phyloP scores from a whole-genome alignment of 768 basidiomycete species.

The Tulasnella sp. region DNA sequence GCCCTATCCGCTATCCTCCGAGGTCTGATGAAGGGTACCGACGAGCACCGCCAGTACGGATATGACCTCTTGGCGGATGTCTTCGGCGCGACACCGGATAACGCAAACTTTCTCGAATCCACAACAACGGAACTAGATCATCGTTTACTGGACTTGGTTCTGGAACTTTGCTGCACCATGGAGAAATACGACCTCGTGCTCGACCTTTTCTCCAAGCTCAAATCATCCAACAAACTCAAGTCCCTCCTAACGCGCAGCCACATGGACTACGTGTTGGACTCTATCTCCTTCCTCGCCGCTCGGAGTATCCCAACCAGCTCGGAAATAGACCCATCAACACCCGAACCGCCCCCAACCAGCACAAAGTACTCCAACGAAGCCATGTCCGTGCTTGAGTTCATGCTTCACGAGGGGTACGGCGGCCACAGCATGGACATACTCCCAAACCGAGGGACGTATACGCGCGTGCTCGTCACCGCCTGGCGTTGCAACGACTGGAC shows the following conservation, averaged over 20 bases:
- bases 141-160: conserved; percentile 6
- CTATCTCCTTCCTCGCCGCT: neutral
- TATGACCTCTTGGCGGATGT: neutral
- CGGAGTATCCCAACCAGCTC: neutral
- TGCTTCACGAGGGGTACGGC: conserved; percentile 33
- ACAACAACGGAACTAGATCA: neutral
- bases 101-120: neutral
- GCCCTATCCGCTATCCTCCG: conserved; percentile 8
- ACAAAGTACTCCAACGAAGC: conserved; percentile 33
- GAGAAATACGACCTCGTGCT: neutral
- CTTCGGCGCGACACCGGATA: neutral
- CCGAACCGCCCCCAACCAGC: conserved; percentile 23
- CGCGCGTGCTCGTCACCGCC: conserved; percentile 51
- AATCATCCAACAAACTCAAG: neutral
- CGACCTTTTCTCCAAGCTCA: neutral
- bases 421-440: conserved; percentile 33
- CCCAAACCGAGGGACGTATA: conserved; percentile 42
- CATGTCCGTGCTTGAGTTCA: conserved; percentile 46
- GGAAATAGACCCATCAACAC: neutral
- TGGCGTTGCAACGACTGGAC: conserved; percentile 54
- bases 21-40: conserved; percentile 1
- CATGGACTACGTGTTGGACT: conserved; percentile 9
- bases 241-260: neutral
- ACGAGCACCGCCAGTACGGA: neutral
- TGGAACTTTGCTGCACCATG: conserved; percentile 11